Conservation (phyloP, 1,139 yeast species). For the Pichia sp. region DNA sequence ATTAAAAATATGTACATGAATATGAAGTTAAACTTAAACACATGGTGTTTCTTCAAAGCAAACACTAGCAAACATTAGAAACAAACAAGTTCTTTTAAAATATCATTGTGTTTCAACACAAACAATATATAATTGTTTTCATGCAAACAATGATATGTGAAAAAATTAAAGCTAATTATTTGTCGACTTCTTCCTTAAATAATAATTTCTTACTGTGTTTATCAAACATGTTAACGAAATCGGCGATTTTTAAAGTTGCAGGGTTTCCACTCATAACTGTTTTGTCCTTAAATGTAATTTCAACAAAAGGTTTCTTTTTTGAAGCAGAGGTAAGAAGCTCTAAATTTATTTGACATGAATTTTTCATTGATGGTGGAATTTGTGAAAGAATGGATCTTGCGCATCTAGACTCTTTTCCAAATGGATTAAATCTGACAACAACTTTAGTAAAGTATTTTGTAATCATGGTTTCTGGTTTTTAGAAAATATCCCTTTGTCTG, state of each 20-base stretch:
- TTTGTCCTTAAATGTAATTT: conserved; percentile 81
- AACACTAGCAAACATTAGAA: too few species aligned
- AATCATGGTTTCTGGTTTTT: conserved; percentile 43
- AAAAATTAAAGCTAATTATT: conserved; percentile 21
- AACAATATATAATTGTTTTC: too few species aligned
- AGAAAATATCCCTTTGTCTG: too few species aligned
- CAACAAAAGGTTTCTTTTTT: conserved; percentile 49
- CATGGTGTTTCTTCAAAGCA: too few species aligned
- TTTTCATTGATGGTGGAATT: conserved; percentile 64
- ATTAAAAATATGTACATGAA: too few species aligned
- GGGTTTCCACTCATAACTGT: conserved; percentile 67
- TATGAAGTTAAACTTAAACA: too few species aligned
- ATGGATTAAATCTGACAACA: conserved; percentile 74
- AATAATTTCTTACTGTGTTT: conserved; percentile 66
- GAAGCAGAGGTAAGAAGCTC: conserved; percentile 46
- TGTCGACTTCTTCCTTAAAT: conserved; percentile 57
- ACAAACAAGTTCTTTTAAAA: too few species aligned
- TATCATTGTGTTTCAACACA: too few species aligned
- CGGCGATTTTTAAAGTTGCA: conserved; percentile 42
- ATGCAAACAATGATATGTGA: too few species aligned
- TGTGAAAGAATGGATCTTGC: conserved; percentile 77
- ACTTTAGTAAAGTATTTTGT: conserved; percentile 80
- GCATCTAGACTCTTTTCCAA: conserved; percentile 65
- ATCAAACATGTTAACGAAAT: conserved; percentile 52
- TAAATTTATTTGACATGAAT: conserved; percentile 44